Evolutionary conservation across 208 protist species (phyloP).

Genomic region (Wallacemonas collosoma): DNA sequence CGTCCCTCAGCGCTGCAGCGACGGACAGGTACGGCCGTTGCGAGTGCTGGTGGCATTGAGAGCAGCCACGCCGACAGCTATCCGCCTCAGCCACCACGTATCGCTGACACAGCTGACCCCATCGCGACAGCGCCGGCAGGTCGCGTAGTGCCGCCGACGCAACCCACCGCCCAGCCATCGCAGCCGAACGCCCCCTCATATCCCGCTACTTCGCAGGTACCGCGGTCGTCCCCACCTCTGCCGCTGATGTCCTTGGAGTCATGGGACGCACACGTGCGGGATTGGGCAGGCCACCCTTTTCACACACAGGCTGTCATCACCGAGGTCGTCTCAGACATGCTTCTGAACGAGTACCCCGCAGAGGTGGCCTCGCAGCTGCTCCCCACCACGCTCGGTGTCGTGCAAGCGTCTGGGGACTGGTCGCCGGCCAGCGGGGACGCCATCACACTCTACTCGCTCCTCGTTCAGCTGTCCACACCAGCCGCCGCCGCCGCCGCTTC

Average conservation of each 20-base stretch:
- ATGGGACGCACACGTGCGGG: constrained; percentile 19
- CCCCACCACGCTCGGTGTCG: constrained; percentile 5
- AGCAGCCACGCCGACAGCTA: constrained; percentile 8
- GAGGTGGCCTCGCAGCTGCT: not conserved
- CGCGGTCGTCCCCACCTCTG: constrained; percentile 12
- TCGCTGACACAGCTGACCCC: not conserved
- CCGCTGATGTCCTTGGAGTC: constrained; percentile 26
- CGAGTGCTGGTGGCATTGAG: not conserved
- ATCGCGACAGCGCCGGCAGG: not conserved
- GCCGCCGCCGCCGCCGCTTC: not conserved
- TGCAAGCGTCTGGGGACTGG: not conserved
- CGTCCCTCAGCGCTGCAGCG: constrained; percentile 28
- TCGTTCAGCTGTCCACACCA: constrained; percentile 49
- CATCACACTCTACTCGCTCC: constrained; percentile 40
- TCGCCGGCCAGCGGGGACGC: not conserved
- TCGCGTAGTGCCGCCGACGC: not conserved
- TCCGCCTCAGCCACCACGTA: too few relatives aligned
- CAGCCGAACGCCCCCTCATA: not conserved
- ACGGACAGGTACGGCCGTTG: not conserved
- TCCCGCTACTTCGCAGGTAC: not conserved
- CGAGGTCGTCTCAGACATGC: constrained; percentile 60
- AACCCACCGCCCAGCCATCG: not conserved
- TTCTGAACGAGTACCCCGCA: constrained; percentile 43
- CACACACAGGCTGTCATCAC: constrained; percentile 53
- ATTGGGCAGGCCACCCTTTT: constrained; percentile 31